Base-by-base conservation (phyloP, 2,329 filamentous ascomycete genomes). In the Aaosphaeria arxii region DNA sequence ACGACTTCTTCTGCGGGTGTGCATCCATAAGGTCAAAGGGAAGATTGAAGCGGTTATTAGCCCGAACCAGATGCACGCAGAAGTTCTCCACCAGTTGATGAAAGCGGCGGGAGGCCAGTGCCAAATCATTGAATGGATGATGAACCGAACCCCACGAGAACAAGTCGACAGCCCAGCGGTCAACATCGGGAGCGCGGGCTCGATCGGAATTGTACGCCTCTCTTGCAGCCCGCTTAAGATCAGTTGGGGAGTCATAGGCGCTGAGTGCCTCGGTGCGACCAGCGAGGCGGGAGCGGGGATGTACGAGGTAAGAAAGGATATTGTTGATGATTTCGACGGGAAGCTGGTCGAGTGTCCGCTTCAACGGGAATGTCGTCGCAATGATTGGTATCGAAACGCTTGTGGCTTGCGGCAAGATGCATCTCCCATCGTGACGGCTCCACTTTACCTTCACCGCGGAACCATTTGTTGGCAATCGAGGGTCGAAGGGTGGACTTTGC, bases 191-290 rank as follows among this genome's bases (percentile, higher is more conserved):
- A 7, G 57, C 54, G 11, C 53, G 48, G 4, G 55, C 54, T 6
- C 58, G 49, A 42, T 64, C 55, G 43, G 60, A 56, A 29, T 40
- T 28, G 24, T 49, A 51, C 24, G 46, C 46, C 24, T 50, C 51
- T 53, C 59, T 64, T 43, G 62, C 54, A 5, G 32, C 48, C 36
- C 48, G 50, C 45, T 56, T 58, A 13, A 47, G 49, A 4, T 49
- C 35, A 13, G 48, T 44, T 6, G 59, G 52, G 35, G 54, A 53
- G 31, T 61, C 55, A 35, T 56, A 52, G 38, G 44, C 40, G 47
- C 63, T 67, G 43, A 64, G 58, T 31, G 52, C 42, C 46, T 67
- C 61, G 5, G 62, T 58, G 40, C 63, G 58, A 5, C 63, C 64
- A 1, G 63, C 58, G 4, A 68, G 56, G 7, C 59, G 56, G 2